These are phyloP conservation scores for Pseudotsuga menziesii DNA, from an alignment of 75 land plant genomes.

Conservation along the genomic window DNA sequence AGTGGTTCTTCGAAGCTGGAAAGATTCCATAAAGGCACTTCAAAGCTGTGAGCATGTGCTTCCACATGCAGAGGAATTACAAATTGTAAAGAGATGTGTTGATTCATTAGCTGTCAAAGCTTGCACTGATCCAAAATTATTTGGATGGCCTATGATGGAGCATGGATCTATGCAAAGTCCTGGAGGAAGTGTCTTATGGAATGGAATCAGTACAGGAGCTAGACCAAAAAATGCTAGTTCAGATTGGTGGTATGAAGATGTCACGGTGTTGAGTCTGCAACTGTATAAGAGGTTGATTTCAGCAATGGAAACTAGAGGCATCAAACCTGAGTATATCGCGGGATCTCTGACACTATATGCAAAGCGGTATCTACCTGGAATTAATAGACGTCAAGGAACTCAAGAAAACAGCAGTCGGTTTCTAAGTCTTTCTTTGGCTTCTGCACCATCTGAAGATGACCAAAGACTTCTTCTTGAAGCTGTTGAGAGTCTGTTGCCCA, in stretches of 20 bases:
- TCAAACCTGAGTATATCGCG: conserved; percentile 59
- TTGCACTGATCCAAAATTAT: conserved; percentile 68
- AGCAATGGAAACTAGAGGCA: conserved; percentile 61
- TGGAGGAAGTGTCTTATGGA: conserved; percentile 89
- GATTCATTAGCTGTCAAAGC: conserved; percentile 73
- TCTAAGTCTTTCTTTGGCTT: conserved; percentile 7
- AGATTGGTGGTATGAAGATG: conserved; percentile 97
- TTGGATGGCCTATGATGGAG: conserved; percentile 77
- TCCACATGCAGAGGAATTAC: conserved; percentile 60
- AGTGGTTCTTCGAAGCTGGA: conserved; percentile 73
- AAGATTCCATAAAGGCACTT: conserved; percentile 69
- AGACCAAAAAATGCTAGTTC: conserved; percentile 51
- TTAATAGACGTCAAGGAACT: conserved; percentile 43
- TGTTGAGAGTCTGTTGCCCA: conserved; percentile 65
- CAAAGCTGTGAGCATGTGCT: conserved; percentile 65
- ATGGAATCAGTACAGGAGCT: conserved; percentile 91
- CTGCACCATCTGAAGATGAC: conserved; percentile 54
- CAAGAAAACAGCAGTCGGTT: conserved; percentile 28
- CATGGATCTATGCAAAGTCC: conserved; percentile 79
- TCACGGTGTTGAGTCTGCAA: conserved; percentile 50
- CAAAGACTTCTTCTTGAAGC: conserved; percentile 74
- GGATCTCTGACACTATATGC: conserved; percentile 72
- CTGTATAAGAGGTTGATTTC: conserved; percentile 64
- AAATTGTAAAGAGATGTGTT: conserved; percentile 57
- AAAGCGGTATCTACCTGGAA: conserved; percentile 69